A percentile compares a stretch with the other conserved stretches of the same genome.
These are phyloP conservation scores for Tritrichomonas foetus DNA, from an alignment of 208 protist species.

Conservation along the genomic window DNA sequence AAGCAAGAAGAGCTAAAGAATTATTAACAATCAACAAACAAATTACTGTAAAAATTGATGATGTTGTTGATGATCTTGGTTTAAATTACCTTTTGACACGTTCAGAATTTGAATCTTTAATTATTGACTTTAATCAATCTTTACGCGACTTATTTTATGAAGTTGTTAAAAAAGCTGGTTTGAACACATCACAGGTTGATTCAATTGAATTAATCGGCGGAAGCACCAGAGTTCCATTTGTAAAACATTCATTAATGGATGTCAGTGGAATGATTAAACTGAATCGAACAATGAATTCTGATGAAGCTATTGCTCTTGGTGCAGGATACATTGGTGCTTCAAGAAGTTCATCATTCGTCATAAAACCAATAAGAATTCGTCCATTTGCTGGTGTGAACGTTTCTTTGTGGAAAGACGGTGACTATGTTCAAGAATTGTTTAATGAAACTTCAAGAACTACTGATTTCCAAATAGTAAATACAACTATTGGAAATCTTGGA, in stretches of 20 bases:
- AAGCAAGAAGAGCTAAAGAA: not conserved
- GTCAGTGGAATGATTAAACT: not conserved
- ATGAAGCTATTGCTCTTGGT: constrained; percentile 27
- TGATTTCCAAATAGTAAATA: not conserved
- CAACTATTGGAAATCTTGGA: not conserved
- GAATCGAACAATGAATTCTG: not conserved
- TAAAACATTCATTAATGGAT: not conserved
- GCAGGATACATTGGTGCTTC: not conserved
- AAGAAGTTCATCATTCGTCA: not conserved
- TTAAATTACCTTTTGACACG: not conserved
- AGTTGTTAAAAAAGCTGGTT: not conserved
- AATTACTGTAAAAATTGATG: not conserved
- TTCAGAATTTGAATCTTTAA: not conserved
- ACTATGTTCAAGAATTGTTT: too few relatives aligned
- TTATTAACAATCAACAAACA: not conserved
- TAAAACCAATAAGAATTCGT: not conserved
- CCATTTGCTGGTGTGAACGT: not conserved
- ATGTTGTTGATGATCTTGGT: not conserved
- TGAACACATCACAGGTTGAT: not conserved
- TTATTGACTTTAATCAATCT: not conserved
- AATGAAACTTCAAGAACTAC: too few relatives aligned
- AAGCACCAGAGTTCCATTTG: not conserved
- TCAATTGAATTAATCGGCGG: constrained; percentile 9
- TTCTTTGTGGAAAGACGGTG: not conserved
- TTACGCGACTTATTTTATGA: not conserved